Conservation (phyloP, 805 yeast species). For the Spathaspora arborariae region DNA sequence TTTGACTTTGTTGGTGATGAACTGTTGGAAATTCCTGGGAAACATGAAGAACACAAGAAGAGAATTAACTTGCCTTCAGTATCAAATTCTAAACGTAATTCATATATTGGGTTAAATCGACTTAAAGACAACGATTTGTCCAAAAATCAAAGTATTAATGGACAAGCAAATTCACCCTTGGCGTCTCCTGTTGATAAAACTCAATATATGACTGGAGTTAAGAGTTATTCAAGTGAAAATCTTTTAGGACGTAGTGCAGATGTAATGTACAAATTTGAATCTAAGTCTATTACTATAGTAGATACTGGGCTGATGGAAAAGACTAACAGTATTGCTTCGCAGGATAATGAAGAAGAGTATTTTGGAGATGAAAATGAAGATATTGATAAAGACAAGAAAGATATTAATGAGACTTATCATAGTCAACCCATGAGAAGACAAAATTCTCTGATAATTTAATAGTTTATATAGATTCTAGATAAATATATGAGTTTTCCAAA, state of each 20-base stretch:
- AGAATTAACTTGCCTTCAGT: conserved; percentile 33
- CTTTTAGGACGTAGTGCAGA: conserved; percentile 10
- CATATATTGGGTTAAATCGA: conserved; percentile 36
- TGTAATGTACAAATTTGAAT: conserved; percentile 9
- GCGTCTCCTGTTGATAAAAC: neutral
- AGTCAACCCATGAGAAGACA: no score
- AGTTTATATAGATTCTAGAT: no score
- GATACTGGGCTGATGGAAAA: neutral
- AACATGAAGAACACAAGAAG: conserved; percentile 10
- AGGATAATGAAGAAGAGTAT: conserved; percentile 7
- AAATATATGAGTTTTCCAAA: no score
- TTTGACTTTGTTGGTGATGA: conserved; percentile 11
- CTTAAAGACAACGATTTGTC: conserved; percentile 27
- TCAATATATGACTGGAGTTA: neutral
- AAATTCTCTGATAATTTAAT: no score
- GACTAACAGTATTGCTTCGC: neutral
- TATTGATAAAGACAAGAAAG: conserved; percentile 5
- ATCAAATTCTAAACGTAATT: conserved; percentile 26
- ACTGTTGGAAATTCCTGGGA: neutral
- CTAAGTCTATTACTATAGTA: conserved; percentile 10
- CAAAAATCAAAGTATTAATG: conserved; percentile 4
- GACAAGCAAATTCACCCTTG: neutral
- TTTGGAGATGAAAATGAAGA: neutral
- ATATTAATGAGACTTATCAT: neutral
- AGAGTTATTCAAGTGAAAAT: conserved; percentile 4